A percentile compares a stretch with the other conserved stretches of the same genome.
These are phyloP conservation scores for Goffeauzyma gilvescens DNA, from an alignment of 768 basidiomycete species.

Conservation along the genomic window DNA sequence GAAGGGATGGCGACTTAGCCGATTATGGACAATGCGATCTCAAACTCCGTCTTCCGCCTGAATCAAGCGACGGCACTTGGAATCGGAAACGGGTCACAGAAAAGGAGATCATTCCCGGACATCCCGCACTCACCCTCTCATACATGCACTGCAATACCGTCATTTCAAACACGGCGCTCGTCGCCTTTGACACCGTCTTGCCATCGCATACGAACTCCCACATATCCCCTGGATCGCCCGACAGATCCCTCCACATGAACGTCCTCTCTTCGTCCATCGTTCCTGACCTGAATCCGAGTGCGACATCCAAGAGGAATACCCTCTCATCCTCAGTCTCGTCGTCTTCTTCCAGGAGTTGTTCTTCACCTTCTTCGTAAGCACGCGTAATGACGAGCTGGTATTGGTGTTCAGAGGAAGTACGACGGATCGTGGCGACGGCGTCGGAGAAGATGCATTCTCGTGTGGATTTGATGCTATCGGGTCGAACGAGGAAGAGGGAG, in stretches of 20 bases:
- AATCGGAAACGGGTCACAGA: too few species aligned
- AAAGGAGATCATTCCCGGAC: too few species aligned
- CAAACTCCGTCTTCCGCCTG: background rate
- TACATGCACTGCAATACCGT: constrained; percentile 94
- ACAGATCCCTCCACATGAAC: constrained; percentile 76
- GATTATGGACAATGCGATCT: background rate
- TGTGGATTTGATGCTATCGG: constrained; percentile 73
- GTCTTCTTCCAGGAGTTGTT: constrained; percentile 82
- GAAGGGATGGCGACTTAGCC: too few species aligned
- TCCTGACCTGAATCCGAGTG: constrained; percentile 65
- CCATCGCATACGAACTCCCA: constrained; percentile 66
- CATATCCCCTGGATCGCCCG: constrained; percentile 72
- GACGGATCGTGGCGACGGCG: constrained; percentile 80
- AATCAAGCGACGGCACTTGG: too few species aligned
- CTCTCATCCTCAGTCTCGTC: constrained; percentile 66
- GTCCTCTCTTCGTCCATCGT: constrained; percentile 51
- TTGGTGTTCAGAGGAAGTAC: constrained; percentile 51
- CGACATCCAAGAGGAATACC: constrained; percentile 74
- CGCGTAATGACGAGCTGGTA: constrained; percentile 81
- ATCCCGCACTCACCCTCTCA: constrained; percentile 38
- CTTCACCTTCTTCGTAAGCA: constrained; percentile 92
- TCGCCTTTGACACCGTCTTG: constrained; percentile 46
- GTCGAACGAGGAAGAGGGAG: constrained; percentile 73
- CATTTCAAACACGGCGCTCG: constrained; percentile 72
- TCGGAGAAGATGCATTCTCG: constrained; percentile 98